Evolutionary conservation across 2,329 filamentous ascomycete species (phyloP), one percentile per base, ranked within the genome.

Genomic region (Curvularia eragrostidis): DNA sequence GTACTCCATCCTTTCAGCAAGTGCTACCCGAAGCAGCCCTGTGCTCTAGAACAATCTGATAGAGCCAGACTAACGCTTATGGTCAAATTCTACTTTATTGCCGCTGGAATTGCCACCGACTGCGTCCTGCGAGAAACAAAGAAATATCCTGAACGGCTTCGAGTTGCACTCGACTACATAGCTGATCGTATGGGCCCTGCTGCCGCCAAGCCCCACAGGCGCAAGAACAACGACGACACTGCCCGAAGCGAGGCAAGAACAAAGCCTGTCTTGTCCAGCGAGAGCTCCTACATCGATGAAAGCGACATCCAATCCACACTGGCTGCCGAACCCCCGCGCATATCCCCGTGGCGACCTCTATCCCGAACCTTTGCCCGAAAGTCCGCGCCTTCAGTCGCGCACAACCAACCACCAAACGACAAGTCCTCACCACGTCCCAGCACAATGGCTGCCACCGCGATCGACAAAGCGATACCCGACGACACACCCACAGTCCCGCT

Each of bases 1-100:
- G 28, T 64, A 12, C 19, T 58, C 10, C 62, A 64, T 21, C 62
- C 62, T 18, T 64, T 64, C 42, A 58, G 56, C 42, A 64, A 62
- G 12, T 56, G 50, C 12, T 60, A 43, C 15, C 53, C 57, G 3
- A 60, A 49, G 24, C 41, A 24, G n/a, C 30, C 43, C 9, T n/a
- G 23, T 5, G n/a, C 26, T 12, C 39, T 53, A 15, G 51, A 51
- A 3, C 41, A 48, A 21, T 32, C 48, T 24, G 56, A 59, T 26
- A 51, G 42, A 48, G 50, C 53, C 7, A 46, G 48, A 15, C 39
- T 58, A 1, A 54, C 56, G 3, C 50, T 59, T 1, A 48, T 58
- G 34, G 38, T 60, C 8, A 64, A 60, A 30, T 62, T 42, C 41
- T 62, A 62, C 28, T 62, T 62, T 12, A 58, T 60, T 36, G 54